Evolutionary conservation across 2,329 filamentous ascomycete species (phyloP), one percentile per base, ranked within the genome.

Genomic region (Polytolypa hystricis): DNA sequence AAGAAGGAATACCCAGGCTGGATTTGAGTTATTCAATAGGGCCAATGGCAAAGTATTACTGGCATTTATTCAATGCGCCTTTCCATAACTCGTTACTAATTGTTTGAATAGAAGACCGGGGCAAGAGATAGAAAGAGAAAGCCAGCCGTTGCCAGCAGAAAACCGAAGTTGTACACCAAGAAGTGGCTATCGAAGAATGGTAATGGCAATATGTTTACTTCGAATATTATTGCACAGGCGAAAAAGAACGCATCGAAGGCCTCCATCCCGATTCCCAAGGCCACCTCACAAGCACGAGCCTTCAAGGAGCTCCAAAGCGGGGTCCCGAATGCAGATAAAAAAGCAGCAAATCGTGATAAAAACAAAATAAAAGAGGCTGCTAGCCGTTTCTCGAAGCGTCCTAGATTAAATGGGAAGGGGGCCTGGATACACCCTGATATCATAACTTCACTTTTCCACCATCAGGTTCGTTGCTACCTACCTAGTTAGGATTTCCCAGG

Each of bases 361-460:
- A 27, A 33, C 0, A 31, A 43, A 14, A 35, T 62, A 1, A 20
- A 50, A 2, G 37, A 50, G 4, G 55, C 55, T 3, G 49, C 49
- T 1, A 50, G 38, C 29, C 52, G 49, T 17, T 62, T 64, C 26
- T 44, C 35, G 0, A 42, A 40, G 5, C 32, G 31, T 2, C 49
- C 55, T 0, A 53, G 35, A 36, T 40, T 41, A 16, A 52, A 61
- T 31, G 50, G 50, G 2, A 38, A 51, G 10, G 52, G 51, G 0
- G 52, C 49, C 1, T 64, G 57, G 55, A 46, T 40, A 17, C 47
- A 59, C 2, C 46, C 43, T 18, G 52, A 54, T 2, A 49, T 63
- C 40, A 49, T 48, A 8, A 53, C 53, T 2, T 52, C 51, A 14
- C 37, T 63, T 4, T 56, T 53, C 27, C 47, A 57, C 37, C 53